Evolutionary conservation across 495 filamentous ascomycete genomes (phyloP).

Genomic region (Penicillium canescens): DNA sequence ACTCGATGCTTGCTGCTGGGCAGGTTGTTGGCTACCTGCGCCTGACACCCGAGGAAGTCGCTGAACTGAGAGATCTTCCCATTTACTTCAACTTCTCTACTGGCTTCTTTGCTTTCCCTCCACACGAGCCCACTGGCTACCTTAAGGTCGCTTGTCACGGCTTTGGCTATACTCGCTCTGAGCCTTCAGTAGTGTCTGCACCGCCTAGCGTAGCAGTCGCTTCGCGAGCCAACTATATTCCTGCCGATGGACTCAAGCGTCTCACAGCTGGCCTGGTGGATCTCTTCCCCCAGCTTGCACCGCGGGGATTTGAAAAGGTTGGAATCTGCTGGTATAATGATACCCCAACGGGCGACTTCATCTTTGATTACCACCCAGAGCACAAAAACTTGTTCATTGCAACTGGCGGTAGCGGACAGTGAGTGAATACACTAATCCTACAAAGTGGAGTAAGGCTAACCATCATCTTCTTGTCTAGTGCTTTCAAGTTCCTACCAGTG

Average conservation of each 20-base stretch:
- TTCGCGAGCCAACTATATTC: slow-evolving; percentile 37
- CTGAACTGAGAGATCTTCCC: slow-evolving; percentile 57
- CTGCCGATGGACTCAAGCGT: slow-evolving; percentile 55
- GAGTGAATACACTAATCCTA: slow-evolving; percentile 8
- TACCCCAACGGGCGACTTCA: slow-evolving; percentile 71
- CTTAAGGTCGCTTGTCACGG: slow-evolving; percentile 77
- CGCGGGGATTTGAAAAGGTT: slow-evolving; percentile 60
- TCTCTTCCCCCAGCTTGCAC: slow-evolving; percentile 57
- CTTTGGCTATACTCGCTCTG: slow-evolving; percentile 61
- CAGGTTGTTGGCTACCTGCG: slow-evolving; percentile 73
- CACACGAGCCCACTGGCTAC: slow-evolving; percentile 35
- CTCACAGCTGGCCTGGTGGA: slow-evolving; percentile 56
- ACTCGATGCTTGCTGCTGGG: slow-evolving; percentile 67
- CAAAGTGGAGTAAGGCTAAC: neutral
- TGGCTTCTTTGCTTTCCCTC: slow-evolving; percentile 78
- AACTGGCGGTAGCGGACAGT: slow-evolving; percentile 77
- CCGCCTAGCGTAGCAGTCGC: slow-evolving; percentile 23
- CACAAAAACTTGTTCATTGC: slow-evolving; percentile 68
- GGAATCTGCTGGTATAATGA: slow-evolving; percentile 87
- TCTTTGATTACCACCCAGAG: slow-evolving; percentile 70
- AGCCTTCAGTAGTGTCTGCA: slow-evolving; percentile 19
- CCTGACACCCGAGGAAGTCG: slow-evolving; percentile 63
- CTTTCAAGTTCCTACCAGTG: slow-evolving; percentile 51
- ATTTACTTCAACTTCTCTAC: slow-evolving; percentile 74
- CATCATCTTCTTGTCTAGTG: slow-evolving; percentile 13